These are phyloP conservation scores for Fraxinus quadrangulata DNA, from an alignment of 257 asterid genomes.

Conservation along the genomic window DNA sequence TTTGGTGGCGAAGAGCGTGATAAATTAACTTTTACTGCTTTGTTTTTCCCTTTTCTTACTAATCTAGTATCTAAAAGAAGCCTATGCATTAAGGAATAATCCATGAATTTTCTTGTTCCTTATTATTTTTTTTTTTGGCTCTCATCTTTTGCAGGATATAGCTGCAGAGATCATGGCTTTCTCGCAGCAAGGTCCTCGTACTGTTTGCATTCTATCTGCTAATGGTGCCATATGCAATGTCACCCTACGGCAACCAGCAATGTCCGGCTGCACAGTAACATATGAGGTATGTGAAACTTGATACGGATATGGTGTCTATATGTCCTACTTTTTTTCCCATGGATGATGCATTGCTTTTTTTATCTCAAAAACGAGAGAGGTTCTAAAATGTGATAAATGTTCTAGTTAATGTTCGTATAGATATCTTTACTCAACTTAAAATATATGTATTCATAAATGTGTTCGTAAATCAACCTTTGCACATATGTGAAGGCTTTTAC, in stretches of 20 bases:
- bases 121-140: neutral
- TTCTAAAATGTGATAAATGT: neutral
- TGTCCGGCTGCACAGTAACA: slow-evolving; percentile 71
- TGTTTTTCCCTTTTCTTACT: neutral
- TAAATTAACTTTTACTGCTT: neutral
- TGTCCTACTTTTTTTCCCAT: neutral
- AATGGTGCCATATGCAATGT: slow-evolving; percentile 80
- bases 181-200: slow-evolving; percentile 90
- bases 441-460: too few species aligned
- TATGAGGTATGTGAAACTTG: slow-evolving; percentile 63
- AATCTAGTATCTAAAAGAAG: neutral
- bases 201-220: slow-evolving; percentile 81
- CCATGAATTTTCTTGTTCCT: neutral
- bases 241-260: slow-evolving; percentile 72
- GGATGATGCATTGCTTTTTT: neutral
- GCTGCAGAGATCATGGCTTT: slow-evolving; percentile 71
- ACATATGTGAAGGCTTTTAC: too few species aligned
- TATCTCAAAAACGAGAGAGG: neutral
- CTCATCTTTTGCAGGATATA: slow-evolving; percentile 61
- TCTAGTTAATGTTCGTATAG: too few species aligned
- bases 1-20: neutral
- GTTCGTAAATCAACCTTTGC: too few species aligned
- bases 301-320: neutral
- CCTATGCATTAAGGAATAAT: neutral
- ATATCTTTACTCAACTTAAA: too few species aligned